These are phyloP conservation scores for Quercus tomentella DNA, from an alignment of 331 rosid genomes.

Conservation along the genomic window DNA sequence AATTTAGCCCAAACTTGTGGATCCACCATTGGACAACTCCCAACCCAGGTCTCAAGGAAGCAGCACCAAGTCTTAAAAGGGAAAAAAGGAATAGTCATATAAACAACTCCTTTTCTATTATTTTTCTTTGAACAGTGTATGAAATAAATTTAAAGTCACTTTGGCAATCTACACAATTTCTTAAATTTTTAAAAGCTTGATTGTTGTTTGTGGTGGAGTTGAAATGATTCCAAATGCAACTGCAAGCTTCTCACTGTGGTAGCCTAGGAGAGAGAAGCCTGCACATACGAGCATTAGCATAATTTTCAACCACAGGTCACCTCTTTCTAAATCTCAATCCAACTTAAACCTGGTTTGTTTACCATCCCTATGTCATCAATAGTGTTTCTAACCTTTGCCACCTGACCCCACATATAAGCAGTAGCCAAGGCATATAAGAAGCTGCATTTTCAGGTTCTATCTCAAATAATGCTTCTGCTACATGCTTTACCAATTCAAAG, in stretches of 20 bases:
- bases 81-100: background rate
- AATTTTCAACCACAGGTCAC: conserved; percentile 34
- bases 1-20: no score
- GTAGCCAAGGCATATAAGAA: conserved; percentile 59
- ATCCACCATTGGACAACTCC: no score
- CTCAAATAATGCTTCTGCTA: conserved; percentile 31
- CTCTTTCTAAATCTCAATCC: conserved; percentile 47
- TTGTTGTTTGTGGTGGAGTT: conserved; percentile 48
- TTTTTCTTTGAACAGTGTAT: conserved; percentile 40
- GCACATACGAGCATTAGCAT: no score
- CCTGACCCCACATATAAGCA: conserved; percentile 67
- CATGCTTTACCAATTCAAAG: conserved; percentile 4
- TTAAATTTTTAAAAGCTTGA: conserved; percentile 62
- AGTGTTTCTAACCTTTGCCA: conserved; percentile 41
- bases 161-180: conserved; percentile 72
- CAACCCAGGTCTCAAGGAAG: no score
- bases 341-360: conserved; percentile 48
- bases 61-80: no score
- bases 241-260: conserved; percentile 56
- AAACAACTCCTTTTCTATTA: conserved; percentile 38
- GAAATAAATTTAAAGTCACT: conserved; percentile 54
- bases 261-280: no score
- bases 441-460: conserved; percentile 77
- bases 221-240: conserved; percentile 68
- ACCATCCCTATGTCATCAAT: conserved; percentile 52